Conservation (phyloP, 306 rosid species). For the peach (Prunus persica) region DNA sequence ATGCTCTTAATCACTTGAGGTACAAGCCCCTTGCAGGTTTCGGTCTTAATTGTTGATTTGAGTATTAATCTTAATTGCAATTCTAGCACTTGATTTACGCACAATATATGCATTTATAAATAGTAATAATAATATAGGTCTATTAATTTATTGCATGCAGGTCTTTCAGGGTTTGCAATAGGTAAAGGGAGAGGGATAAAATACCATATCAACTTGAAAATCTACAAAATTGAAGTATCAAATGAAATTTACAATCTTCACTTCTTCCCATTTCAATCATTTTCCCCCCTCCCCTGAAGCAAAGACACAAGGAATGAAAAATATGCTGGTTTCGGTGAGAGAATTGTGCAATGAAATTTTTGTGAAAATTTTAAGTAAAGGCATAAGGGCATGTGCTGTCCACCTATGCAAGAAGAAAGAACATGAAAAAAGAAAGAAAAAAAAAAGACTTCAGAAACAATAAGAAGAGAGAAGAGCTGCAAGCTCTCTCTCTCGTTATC, state of each 20-base stretch:
- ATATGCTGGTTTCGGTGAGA: neutral
- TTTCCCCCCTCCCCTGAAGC: neutral
- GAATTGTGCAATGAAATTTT: neutral
- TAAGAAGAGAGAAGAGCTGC: neutral
- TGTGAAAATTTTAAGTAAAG: neutral
- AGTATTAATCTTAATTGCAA: neutral
- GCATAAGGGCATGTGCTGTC: neutral
- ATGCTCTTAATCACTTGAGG: too few species aligned
- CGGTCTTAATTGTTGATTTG: neutral
- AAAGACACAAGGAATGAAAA: neutral
- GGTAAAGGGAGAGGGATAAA: neutral
- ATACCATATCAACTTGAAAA: neutral
- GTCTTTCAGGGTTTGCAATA: neutral
- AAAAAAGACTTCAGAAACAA: neutral
- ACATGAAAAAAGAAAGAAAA: neutral
- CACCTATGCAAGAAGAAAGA: neutral
- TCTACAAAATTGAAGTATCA: neutral
- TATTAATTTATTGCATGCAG: too few species aligned
- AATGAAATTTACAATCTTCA: neutral
- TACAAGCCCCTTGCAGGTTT: too few species aligned
- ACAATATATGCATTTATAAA: too few species aligned
- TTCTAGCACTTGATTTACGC: too few species aligned
- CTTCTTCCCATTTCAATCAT: neutral
- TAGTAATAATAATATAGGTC: too few species aligned
- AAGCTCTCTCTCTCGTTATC: neutral